A percentile compares a stretch with the other conserved stretches of the same genome.
Evolutionary conservation across 495 filamentous ascomycete species (phyloP).

Genomic region (Penicillium coffeae): DNA sequence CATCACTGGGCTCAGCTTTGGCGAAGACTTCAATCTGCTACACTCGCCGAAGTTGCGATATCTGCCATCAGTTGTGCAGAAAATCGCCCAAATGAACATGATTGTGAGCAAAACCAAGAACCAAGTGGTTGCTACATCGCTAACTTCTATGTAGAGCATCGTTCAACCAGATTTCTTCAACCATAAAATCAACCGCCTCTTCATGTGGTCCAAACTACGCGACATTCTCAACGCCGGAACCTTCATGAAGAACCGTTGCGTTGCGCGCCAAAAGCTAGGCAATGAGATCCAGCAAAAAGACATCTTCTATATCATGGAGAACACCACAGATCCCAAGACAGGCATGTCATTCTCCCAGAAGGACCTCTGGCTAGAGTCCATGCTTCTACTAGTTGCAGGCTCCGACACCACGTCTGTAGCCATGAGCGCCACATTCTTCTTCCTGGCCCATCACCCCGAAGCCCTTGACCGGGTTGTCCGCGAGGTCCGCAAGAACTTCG

Average conservation of each 20-base stretch:
- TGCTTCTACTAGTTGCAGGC: conserved; percentile 39
- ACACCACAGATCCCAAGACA: conserved; percentile 56
- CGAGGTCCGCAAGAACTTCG: conserved; percentile 50
- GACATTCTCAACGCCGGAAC: conserved; percentile 21
- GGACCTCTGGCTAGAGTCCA: conserved; percentile 58
- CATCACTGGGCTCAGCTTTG: conserved; percentile 24
- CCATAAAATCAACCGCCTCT: conserved; percentile 14
- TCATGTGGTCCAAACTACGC: conserved; percentile 10
- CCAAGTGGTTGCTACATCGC: background rate
- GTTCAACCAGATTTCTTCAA: conserved; percentile 13
- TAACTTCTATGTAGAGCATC: background rate
- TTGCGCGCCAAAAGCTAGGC: conserved; percentile 21
- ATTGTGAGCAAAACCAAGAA: conserved; percentile 1
- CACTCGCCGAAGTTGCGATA: conserved; percentile 15
- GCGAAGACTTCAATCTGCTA: conserved; percentile 18
- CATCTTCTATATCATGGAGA: conserved; percentile 57
- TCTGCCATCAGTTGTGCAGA: conserved; percentile 16
- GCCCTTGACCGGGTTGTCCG: conserved; percentile 31
- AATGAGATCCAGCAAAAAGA: conserved; percentile 46
- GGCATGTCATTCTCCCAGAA: conserved; percentile 50
- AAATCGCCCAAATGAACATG: conserved; percentile 11
- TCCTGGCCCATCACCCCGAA: conserved; percentile 55
- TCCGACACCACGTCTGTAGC: conserved; percentile 60
- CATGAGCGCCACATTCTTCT: conserved; percentile 63
- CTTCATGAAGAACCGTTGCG: conserved; percentile 36